Base-by-base conservation (phyloP, 78 protist genomes). In the Salpingoeca rosetta region DNA sequence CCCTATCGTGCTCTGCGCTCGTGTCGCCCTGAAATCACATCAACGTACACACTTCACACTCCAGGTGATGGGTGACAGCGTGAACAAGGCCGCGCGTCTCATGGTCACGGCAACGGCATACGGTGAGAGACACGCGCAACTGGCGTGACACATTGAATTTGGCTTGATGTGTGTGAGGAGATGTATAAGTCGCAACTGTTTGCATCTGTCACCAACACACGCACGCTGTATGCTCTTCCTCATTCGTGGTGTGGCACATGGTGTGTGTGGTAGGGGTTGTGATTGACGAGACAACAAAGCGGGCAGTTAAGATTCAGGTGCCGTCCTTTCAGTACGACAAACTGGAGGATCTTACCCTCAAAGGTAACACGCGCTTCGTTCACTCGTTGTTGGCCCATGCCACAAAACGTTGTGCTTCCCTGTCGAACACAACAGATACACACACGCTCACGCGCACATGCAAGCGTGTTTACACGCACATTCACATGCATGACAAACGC, bases 61-160 rank as follows among this genome's bases (percentile, higher is more conserved):
- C n/a, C n/a, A n/a, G n/a, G n/a, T n/a, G n/a, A n/a, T 76, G 31
- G 82, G 83, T 2, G 84, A 86, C 78, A 38, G 24, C 12, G 88
- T 86, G 75, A 86, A 86, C 78, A 2, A 2, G 25, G 83, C 88
- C 39, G 88, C 88, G 44, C 80, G 88, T 12, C 51, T 80, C 65
- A 80, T 80, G 84, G 80, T 37, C 65, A 51, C 7, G 65, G 65
- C 65, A 7, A 51, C 65, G 65, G 65, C 65, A 51, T 51, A 7
- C 7, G 17, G 65, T 51, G n/a, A 51, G 7, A 17, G 65, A 51
- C 65, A 51, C 65, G 7, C 17, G 65, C n/a, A n/a, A n/a, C n/a
- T n/a, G n/a, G n/a, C n/a, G n/a, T n/a, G n/a, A n/a, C n/a, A n/a
- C n/a, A n/a, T n/a, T n/a, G n/a, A n/a, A n/a, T n/a, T 51, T 17